Percentiles rank a stretch among this genome's conserved stretches.
Conservation (phyloP, 495 filamentous ascomycete genomes). For the Penicillium maclennaniae region DNA sequence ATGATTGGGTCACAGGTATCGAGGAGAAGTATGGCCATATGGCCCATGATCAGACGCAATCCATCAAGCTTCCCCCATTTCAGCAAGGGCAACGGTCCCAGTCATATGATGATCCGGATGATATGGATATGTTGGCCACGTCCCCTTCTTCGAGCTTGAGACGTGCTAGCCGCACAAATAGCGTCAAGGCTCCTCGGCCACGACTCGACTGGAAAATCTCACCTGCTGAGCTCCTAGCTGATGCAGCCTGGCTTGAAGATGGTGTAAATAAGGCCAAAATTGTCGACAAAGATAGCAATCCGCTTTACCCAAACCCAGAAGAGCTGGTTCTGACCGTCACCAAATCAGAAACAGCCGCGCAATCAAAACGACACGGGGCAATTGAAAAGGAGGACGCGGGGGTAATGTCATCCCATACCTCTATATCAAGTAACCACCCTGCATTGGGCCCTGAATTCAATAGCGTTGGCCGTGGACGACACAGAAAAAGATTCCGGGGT, state of each 20-base stretch:
- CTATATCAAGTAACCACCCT: conserved; percentile 28
- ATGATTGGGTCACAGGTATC: conserved; percentile 69
- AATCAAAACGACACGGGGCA: conserved; percentile 15
- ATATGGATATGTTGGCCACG: conserved; percentile 21
- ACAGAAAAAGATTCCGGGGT: conserved; percentile 24
- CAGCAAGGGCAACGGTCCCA: conserved; percentile 24
- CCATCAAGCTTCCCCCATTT: conserved; percentile 55
- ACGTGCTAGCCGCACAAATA: conserved; percentile 33
- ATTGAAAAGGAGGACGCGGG: conserved; percentile 14
- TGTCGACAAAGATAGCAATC: conserved; percentile 67
- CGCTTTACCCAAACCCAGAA: conserved; percentile 55
- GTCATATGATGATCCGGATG: conserved; percentile 16
- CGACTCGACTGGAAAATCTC: conserved; percentile 76
- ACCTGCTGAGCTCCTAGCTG: conserved; percentile 77
- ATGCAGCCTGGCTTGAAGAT: conserved; percentile 81
- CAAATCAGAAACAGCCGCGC: conserved; percentile 6
- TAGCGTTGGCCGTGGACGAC: conserved; percentile 33
- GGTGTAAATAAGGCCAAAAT: conserved; percentile 68
- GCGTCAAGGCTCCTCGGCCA: conserved; percentile 55
- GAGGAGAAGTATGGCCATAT: conserved; percentile 43
- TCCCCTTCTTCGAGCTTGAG: conserved; percentile 37
- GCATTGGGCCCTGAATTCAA: conserved; percentile 29
- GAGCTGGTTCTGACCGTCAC: conserved; percentile 21
- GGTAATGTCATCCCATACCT: conserved; percentile 24
- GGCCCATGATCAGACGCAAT: conserved; percentile 44